Conservation (phyloP, 148 eudicot genomes). For the Spergularia marina region DNA sequence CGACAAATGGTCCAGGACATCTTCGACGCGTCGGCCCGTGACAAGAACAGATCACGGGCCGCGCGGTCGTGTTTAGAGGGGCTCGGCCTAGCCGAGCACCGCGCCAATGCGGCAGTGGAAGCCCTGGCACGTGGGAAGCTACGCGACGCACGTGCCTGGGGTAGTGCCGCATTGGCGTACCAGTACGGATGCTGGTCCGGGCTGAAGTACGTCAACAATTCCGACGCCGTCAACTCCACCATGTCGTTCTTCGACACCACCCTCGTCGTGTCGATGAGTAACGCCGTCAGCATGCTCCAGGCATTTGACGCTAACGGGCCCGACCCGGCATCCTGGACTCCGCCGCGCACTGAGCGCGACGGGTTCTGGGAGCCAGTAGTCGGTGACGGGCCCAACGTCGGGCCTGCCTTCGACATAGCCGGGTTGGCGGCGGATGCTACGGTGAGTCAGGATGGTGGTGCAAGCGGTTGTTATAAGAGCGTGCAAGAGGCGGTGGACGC, state of each 20-base stretch:
- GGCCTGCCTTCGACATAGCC: slow-evolving; percentile 28
- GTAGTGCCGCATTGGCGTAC: slow-evolving; percentile 56
- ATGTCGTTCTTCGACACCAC: slow-evolving; percentile 50
- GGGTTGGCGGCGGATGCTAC: slow-evolving; percentile 50
- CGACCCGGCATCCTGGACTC: slow-evolving; percentile 46
- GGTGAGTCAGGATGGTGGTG: slow-evolving; percentile 46
- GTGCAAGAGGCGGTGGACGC: slow-evolving; percentile 78
- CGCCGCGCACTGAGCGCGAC: slow-evolving; percentile 60
- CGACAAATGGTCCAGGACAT: slow-evolving; percentile 48
- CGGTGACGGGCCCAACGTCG: slow-evolving; percentile 2
- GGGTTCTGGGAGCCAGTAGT: slow-evolving; percentile 66
- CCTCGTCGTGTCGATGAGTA: slow-evolving; percentile 49
- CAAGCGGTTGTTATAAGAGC: slow-evolving; percentile 33
- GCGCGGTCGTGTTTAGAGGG: slow-evolving; percentile 49
- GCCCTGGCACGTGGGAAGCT: slow-evolving; percentile 38
- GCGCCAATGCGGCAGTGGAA: slow-evolving; percentile 27
- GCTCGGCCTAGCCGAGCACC: slow-evolving; percentile 33
- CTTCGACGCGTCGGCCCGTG: slow-evolving; percentile 35
- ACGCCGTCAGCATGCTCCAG: slow-evolving; percentile 55
- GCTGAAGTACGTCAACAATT: slow-evolving; percentile 57
- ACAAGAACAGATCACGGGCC: slow-evolving; percentile 48
- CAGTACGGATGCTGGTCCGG: slow-evolving; percentile 79
- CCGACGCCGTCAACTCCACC: slow-evolving; percentile 33
- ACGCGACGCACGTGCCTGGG: slow-evolving; percentile 72
- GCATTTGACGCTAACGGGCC: slow-evolving; percentile 49